Conservation (phyloP, 306 rosid species). For the Canavalia ensiformis region DNA sequence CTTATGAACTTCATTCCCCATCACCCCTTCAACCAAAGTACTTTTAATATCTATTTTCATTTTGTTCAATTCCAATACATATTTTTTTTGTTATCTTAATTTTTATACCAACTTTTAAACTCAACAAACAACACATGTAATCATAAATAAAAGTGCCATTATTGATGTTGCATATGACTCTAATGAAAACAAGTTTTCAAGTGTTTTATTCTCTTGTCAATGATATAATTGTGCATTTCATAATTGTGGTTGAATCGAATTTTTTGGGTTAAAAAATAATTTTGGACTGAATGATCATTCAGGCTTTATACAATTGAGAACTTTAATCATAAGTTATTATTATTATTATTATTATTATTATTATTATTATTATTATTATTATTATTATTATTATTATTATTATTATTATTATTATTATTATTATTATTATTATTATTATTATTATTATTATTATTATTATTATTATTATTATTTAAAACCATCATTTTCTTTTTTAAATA, state of each 20-base stretch:
- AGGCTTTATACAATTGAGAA: not conserved
- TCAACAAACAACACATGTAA: not conserved
- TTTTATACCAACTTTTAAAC: constrained; percentile 19
- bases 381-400: not conserved
- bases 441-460: not conserved
- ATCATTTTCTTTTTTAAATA: not conserved
- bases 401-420: not conserved
- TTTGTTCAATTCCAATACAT: not conserved
- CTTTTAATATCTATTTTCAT: not conserved
- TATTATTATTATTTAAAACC: not conserved
- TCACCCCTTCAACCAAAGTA: constrained; percentile 13
- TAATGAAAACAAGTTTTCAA: not conserved
- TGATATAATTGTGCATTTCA: constrained; percentile 13
- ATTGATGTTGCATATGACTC: not conserved
- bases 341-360: not conserved
- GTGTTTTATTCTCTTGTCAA: not conserved
- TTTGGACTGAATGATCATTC: not conserved
- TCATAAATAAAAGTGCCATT: not conserved
- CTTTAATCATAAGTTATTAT: not conserved
- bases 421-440: not conserved
- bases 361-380: not conserved
- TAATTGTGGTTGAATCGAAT: not conserved
- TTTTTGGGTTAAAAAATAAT: not conserved
- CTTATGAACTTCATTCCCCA: not conserved
- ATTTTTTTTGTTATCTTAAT: not conserved